Base-by-base conservation (phyloP, 176 grass and related monocot genomes). In the Zea luxurians region DNA sequence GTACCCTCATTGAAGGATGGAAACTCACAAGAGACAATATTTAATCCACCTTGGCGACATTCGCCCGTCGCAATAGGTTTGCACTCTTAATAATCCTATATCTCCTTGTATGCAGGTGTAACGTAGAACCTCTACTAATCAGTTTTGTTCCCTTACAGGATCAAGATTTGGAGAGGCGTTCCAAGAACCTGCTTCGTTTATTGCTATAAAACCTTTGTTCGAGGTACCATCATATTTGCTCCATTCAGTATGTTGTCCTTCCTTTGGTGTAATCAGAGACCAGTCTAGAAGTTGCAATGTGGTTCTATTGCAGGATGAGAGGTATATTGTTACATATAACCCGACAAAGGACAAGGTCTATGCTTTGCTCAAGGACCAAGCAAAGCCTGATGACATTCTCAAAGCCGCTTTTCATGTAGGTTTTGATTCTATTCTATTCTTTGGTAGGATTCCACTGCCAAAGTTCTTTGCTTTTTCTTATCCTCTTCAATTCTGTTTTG, bases 391-490 rank as follows among this genome's bases (percentile, higher is more conserved):
- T 76, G 96, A 98, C 73, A 90, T 94, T 82, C 75, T 99, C 61
- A 99, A 95, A 89, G 92, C 92, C 61, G 96, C 92, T 78, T 99
- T 92, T 85, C 96, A 99, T 80, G 96, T 99, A 83, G 84, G 92
- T 55, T 76, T 50, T 12, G 52, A 48, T 79, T 63, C 8, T 36
- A 53, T 54, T 68, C 40, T 35, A 35, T 70, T 55, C 6, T 42
- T 80, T 37, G 10, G 49, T 77, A 42, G 45, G 64, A 41, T 81
- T 73, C 27, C 60, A 72, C 45, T 38, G 27, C 16, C 64, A 17
- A 48, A 21, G 37, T 60, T 77, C 18, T n/a, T 70, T 67, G 37
- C 27, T 13, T 20, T 38, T 80, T 54, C 16, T 85, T 64, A 90
- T 65, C 21, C n/a, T 49, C 7, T 37, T 78, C 3, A 6, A 13